These are phyloP conservation scores for Candida incommunis DNA, from an alignment of 805 yeast species.

Conservation along the genomic window DNA sequence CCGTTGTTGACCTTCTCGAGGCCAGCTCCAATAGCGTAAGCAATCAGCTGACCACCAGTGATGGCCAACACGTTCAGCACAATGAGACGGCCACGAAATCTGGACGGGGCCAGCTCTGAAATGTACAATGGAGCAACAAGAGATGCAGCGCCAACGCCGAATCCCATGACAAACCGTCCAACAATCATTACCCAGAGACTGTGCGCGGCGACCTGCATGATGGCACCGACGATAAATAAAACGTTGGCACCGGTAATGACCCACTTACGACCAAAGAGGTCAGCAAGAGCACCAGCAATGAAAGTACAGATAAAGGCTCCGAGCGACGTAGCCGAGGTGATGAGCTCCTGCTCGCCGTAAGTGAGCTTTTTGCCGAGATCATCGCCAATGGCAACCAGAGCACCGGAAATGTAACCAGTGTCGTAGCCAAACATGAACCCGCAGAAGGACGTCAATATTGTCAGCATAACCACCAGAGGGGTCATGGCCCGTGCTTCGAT, in stretches of 20 bases:
- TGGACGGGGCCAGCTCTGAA: constrained; percentile 82
- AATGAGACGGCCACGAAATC: constrained; percentile 82
- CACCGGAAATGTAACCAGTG: constrained; percentile 92
- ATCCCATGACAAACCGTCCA: constrained; percentile 89
- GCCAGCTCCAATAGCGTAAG: constrained; percentile 78
- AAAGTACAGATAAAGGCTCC: constrained; percentile 80
- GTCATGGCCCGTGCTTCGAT: constrained; percentile 1
- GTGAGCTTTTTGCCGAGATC: constrained; percentile 50
- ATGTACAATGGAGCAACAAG: constrained; percentile 88
- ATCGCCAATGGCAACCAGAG: constrained; percentile 70
- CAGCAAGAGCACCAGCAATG: constrained; percentile 72
- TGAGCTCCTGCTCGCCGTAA: constrained; percentile 72
- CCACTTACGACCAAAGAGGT: constrained; percentile 70
- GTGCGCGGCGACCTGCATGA: constrained; percentile 67
- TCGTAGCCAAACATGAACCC: constrained; percentile 97
- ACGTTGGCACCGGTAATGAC: constrained; percentile 72
- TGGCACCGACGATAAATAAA: constrained; percentile 73
- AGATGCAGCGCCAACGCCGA: constrained; percentile 93
- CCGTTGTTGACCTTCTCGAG: constrained; percentile 41
- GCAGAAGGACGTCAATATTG: constrained; percentile 67
- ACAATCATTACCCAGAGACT: constrained; percentile 82
- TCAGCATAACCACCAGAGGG: constrained; percentile 44
- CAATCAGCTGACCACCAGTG: constrained; percentile 90
- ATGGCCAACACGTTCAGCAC: constrained; percentile 79
- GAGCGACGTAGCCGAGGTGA: constrained; percentile 87